Conservation (phyloP, 2,329 filamentous ascomycete genomes). For the Aspergillus sojae region DNA sequence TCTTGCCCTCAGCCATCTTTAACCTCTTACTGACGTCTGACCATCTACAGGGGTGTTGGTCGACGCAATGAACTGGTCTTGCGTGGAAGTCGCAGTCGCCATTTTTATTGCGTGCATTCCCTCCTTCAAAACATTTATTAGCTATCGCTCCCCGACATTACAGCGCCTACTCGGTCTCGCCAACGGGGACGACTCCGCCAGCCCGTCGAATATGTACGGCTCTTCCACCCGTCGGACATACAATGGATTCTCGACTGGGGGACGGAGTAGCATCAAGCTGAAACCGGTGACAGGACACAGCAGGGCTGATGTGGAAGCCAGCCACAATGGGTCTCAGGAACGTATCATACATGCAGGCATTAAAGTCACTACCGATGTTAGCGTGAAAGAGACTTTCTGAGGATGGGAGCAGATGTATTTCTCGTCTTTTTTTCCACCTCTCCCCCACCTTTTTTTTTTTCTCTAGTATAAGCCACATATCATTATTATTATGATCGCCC, state of each 20-base stretch:
- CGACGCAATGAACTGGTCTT: constrained; percentile 25
- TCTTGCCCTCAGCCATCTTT: not conserved
- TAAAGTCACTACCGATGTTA: constrained; percentile 1
- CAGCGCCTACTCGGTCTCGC: constrained; percentile 18
- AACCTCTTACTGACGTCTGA: not conserved
- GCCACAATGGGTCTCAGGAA: constrained; percentile 15
- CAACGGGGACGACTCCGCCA: not conserved
- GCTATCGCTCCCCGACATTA: constrained; percentile 16
- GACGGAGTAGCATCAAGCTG: constrained; percentile 8
- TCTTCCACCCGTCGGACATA: constrained; percentile 14
- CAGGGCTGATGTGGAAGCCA: constrained; percentile 11
- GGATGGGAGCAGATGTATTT: not conserved
- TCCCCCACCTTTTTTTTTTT: too few species aligned
- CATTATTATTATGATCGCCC: not conserved
- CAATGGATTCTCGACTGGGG: constrained; percentile 11
- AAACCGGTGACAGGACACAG: constrained; percentile 9
- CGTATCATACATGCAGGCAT: constrained; percentile 14
- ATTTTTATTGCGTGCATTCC: constrained; percentile 27
- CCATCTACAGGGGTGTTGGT: constrained; percentile 20
- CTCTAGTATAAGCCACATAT: not conserved
- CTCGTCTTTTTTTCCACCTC: too few species aligned
- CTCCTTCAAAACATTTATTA: constrained; percentile 23
- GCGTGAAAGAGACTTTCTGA: not conserved
- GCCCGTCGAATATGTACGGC: constrained; percentile 21
- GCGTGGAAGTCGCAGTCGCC: constrained; percentile 22